Percentiles rank a stretch among this genome's conserved stretches.
Evolutionary conservation across 2,329 filamentous ascomycete genomes (phyloP).

Genomic region (Fusarium pseudonygamai): DNA sequence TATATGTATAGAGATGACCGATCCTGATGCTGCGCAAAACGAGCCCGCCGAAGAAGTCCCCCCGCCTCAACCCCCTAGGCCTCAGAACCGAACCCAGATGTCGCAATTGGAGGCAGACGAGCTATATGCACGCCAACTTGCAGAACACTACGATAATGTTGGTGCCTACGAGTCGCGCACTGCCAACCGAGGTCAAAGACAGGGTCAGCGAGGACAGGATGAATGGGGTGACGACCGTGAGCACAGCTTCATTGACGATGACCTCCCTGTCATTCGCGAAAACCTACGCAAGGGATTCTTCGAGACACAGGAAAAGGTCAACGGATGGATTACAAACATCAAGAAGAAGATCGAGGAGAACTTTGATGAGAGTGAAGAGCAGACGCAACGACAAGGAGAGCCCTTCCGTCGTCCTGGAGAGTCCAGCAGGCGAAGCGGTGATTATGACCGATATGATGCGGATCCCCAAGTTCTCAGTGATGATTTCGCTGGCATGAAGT

Average conservation of each 20-base stretch:
- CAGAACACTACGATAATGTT: slow-evolving; percentile 83
- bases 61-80: slow-evolving; percentile 84
- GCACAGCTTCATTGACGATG: slow-evolving; percentile 94
- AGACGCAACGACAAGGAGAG: slow-evolving; percentile 43
- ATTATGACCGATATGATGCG: slow-evolving; percentile 92
- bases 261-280: slow-evolving; percentile 90
- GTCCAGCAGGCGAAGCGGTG: slow-evolving; percentile 76
- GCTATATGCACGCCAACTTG: slow-evolving; percentile 88
- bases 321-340: slow-evolving; percentile 88
- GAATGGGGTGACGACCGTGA: slow-evolving; percentile 70
- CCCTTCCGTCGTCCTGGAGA: slow-evolving; percentile 66
- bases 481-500: slow-evolving; percentile 80
- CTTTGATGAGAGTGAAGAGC: slow-evolving; percentile 73
- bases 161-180: slow-evolving; percentile 67
- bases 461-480: slow-evolving; percentile 91
- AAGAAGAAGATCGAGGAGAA: slow-evolving; percentile 95
- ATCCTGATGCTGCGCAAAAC: slow-evolving; percentile 72
- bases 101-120: slow-evolving; percentile 92
- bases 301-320: slow-evolving; percentile 93
- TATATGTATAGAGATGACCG: slow-evolving; percentile 72
- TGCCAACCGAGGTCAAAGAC: slow-evolving; percentile 56
- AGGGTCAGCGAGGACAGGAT: slow-evolving; percentile 47
- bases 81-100: slow-evolving; percentile 69
- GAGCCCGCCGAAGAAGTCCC: slow-evolving; percentile 65
- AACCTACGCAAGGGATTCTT: slow-evolving; percentile 94